Conservation (phyloP, 345 rosid species). For the Acer saccharum region DNA sequence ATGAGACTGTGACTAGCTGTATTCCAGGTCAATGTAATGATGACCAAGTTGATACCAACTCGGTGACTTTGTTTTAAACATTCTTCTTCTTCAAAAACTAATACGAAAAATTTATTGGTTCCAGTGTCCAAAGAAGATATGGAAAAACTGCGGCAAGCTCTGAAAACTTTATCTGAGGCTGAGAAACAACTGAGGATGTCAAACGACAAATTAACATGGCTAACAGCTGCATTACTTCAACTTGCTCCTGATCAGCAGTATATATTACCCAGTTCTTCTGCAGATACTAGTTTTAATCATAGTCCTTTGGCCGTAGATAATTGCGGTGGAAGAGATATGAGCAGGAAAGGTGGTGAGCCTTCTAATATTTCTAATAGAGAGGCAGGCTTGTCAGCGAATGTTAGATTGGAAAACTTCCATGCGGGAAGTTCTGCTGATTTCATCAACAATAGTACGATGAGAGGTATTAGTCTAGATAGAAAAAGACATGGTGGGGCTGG, state of each 20-base stretch:
- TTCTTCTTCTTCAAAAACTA: slow-evolving; percentile 14
- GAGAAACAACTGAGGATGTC: slow-evolving; percentile 94
- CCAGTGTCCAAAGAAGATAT: slow-evolving; percentile 89
- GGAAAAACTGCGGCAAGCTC: slow-evolving; percentile 93
- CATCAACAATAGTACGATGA: slow-evolving; percentile 23
- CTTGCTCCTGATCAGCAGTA: slow-evolving; percentile 98
- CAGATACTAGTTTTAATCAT: slow-evolving; percentile 63
- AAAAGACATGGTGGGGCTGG: slow-evolving; percentile 38
- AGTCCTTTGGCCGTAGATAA: slow-evolving; percentile 43
- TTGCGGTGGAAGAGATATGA: slow-evolving; percentile 40
- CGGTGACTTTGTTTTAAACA: neutral
- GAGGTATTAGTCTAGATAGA: slow-evolving; percentile 37
- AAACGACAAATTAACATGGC: slow-evolving; percentile 92
- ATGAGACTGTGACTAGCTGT: neutral
- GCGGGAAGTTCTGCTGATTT: slow-evolving; percentile 34
- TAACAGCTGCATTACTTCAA: slow-evolving; percentile 95
- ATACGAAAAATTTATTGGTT: slow-evolving; percentile 27
- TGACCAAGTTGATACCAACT: neutral
- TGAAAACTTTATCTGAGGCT: slow-evolving; percentile 93
- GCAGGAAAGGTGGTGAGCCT: slow-evolving; percentile 39
- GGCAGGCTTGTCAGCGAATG: slow-evolving; percentile 40
- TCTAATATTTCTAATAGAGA: slow-evolving; percentile 29
- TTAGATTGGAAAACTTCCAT: slow-evolving; percentile 37
- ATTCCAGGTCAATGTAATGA: neutral
- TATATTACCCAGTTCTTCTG: slow-evolving; percentile 60